Conservation (phyloP, 1,284 basidiomycete species). For the Tilletia horrida region DNA sequence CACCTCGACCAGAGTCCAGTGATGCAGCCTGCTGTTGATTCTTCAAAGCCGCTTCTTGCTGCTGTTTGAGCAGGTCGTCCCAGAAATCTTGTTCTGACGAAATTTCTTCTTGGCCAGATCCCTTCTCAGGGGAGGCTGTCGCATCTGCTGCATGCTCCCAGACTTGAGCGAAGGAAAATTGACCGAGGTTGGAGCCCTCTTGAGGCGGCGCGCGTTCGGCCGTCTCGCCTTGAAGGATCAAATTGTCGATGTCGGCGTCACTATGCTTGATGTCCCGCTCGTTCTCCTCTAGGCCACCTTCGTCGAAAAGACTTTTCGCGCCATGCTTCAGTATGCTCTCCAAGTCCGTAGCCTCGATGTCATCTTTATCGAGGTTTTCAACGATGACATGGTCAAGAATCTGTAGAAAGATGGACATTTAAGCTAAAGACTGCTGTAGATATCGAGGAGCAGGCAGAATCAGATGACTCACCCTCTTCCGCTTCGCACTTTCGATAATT, state of each 20-base stretch:
- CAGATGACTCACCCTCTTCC: constrained; percentile 47
- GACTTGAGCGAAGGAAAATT: constrained; percentile 53
- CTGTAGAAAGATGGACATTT: constrained; percentile 4
- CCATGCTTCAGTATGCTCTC: constrained; percentile 54
- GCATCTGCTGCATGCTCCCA: constrained; percentile 43
- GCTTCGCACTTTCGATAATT: constrained; percentile 51
- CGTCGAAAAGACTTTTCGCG: constrained; percentile 53
- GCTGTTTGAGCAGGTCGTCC: constrained; percentile 47
- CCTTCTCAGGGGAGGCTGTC: constrained; percentile 23
- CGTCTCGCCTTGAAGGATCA: constrained; percentile 44
- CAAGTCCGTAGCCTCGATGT: constrained; percentile 42
- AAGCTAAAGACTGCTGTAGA: background rate
- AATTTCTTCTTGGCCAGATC: constrained; percentile 15
- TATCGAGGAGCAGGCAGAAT: constrained; percentile 22
- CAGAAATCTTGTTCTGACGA: constrained; percentile 43
- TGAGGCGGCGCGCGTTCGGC: constrained; percentile 23
- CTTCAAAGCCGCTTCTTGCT: constrained; percentile 31
- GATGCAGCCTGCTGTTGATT: constrained; percentile 11
- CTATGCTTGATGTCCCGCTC: constrained; percentile 47
- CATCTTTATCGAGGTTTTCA: constrained; percentile 42
- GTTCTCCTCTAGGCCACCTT: constrained; percentile 44
- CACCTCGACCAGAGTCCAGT: constrained; percentile 4
- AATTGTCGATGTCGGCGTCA: constrained; percentile 51
- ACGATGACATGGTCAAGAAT: constrained; percentile 55
- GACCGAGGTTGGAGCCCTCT: constrained; percentile 26